Base-by-base conservation (phyloP, 2,329 filamentous ascomycete genomes). In the Boeremia lycopersici region DNA sequence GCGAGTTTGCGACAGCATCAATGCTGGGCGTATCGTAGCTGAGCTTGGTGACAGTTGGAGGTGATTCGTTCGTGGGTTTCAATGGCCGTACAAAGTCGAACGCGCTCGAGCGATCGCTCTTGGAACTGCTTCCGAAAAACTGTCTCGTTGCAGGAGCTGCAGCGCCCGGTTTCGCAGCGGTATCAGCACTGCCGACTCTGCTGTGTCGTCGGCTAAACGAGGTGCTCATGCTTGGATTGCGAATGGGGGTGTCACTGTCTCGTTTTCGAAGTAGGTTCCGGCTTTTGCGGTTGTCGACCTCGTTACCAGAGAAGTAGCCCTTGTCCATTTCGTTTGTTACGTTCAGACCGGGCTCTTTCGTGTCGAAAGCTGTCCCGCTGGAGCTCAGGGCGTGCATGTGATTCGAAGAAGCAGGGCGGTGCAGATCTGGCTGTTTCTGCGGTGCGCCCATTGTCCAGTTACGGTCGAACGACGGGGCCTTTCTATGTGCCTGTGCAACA, bases 271-370 rank as follows among this genome's bases (percentile, higher is more conserved):
- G 79, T 41, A 95, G 81, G 70, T 91, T 96, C 40, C 90, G 85
- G 45, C 72, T 76, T 65, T 85, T 86, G 53, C 89, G 86, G 38
- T 84, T 84, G 60, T 97, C 92, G 10, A 87, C 81, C 68, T 98
- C 93, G 13, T 89, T 89, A 3, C 93, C 91, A 7, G 93, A 97
- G 70, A 97, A 96, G 74, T 98, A 98, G 23, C 93, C 93, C 31
- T 91, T 85, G 67, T 98, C 95, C 13, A 91, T 74, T 57, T 96
- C 90, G 51, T 77, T 75, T 40, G 76, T 69, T 69, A 69, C 59
- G 42, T 64, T 71, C 59, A 74, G 56, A 34, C 65, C 72, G 31
- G 55, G 60, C 43, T 74, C 72, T 38, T 63, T 60, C 6, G 46
- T 50, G 29, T 70, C 66, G 30, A 68, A 68, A 3, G 65, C 56